phyloP scores from a whole-genome alignment of 805 yeast genomes.

The Spathaspora gorwiae region DNA sequence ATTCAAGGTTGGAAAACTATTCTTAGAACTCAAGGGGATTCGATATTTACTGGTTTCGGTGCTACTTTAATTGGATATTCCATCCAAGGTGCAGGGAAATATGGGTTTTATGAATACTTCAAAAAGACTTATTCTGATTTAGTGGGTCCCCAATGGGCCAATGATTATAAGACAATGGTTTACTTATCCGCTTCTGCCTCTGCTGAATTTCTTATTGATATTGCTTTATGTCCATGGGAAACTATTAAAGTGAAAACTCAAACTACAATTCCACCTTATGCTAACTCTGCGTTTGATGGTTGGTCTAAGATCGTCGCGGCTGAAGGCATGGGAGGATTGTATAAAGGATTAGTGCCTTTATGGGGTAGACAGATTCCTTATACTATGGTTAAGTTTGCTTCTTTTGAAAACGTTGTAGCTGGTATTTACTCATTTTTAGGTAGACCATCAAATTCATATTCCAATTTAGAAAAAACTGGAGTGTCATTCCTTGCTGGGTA shows the following conservation, averaged over 20 bases:
- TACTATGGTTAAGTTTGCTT: conserved; percentile 95
- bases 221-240: conserved; percentile 88
- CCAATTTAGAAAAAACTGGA: conserved; percentile 79
- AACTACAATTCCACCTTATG: conserved; percentile 86
- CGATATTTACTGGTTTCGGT: conserved; percentile 82
- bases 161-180: conserved; percentile 65
- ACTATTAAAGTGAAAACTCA: conserved; percentile 93
- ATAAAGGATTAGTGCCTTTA: conserved; percentile 85
- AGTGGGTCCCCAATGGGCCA: conserved; percentile 60
- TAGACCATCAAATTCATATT: conserved; percentile 65
- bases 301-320: conserved; percentile 57
- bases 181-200: conserved; percentile 84
- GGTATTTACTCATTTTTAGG: conserved; percentile 71
- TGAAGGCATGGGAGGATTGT: conserved; percentile 72
- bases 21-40: conserved; percentile 70
- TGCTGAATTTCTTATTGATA: conserved; percentile 91
- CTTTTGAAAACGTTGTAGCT: conserved; percentile 89
- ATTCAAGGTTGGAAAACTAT: conserved; percentile 79
- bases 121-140: conserved; percentile 69
- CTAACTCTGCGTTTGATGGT: conserved; percentile 60
- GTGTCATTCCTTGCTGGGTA: conserved; percentile 95
- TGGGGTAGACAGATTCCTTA: conserved; percentile 99
- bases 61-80: conserved; percentile 93
- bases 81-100: conserved; percentile 95
- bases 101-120: conserved; percentile 91